Conservation (phyloP, 345 rosid species). For the Lumnitzera racemosa region DNA sequence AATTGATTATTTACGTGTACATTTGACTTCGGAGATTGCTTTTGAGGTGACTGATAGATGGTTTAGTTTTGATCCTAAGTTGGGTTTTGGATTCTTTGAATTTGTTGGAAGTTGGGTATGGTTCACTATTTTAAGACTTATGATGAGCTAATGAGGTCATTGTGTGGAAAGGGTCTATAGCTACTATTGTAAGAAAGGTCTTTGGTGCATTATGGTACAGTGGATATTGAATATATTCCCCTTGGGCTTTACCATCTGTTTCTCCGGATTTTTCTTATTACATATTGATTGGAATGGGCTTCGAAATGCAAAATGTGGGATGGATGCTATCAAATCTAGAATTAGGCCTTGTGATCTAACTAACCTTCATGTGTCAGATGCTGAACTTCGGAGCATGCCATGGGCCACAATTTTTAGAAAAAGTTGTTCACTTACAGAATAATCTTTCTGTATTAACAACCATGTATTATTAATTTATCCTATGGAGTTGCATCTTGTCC, state of each 20-base stretch:
- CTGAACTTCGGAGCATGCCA: constrained; percentile 85
- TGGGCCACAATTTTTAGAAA: constrained; percentile 91
- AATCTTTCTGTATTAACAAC: constrained; percentile 64
- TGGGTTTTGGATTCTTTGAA: constrained; percentile 65
- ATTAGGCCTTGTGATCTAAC: constrained; percentile 93
- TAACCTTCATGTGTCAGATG: constrained; percentile 81
- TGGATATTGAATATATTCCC: constrained; percentile 94
- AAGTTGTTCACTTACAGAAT: constrained; percentile 78
- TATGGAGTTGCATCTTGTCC: too few relatives aligned
- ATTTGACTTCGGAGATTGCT: constrained; percentile 46
- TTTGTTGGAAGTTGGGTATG: constrained; percentile 46
- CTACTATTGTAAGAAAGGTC: constrained; percentile 93
- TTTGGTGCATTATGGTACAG: constrained; percentile 87
- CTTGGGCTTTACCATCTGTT: constrained; percentile 83
- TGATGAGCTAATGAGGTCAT: constrained; percentile 45
- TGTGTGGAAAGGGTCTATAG: constrained; percentile 59
- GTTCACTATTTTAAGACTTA: constrained; percentile 54
- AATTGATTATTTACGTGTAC: constrained; percentile 43
- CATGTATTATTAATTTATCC: constrained; percentile 92
- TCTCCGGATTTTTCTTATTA: constrained; percentile 91
- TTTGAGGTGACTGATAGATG: constrained; percentile 54
- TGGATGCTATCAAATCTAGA: constrained; percentile 98
- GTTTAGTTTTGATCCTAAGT: constrained; percentile 32
- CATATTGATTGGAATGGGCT: constrained; percentile 98
- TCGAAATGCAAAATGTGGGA: constrained; percentile 95